These are phyloP conservation scores for Thielaviopsis populi DNA, from an alignment of 2,329 filamentous ascomycete species.

Conservation along the genomic window DNA sequence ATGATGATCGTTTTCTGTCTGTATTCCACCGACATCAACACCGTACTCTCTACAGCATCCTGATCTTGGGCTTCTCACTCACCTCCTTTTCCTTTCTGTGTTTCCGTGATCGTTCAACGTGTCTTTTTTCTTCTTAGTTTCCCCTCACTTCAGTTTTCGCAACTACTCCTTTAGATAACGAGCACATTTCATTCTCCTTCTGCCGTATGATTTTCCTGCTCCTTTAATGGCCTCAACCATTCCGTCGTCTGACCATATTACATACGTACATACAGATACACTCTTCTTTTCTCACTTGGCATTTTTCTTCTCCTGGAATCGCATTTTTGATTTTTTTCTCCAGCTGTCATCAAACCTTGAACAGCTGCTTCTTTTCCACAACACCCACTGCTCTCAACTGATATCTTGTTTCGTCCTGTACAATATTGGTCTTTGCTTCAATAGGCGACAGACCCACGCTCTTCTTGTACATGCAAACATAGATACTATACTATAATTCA, in stretches of 20 bases:
- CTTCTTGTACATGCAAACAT: neutral
- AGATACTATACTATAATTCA: neutral
- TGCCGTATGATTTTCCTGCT: neutral
- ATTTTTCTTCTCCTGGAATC: neutral
- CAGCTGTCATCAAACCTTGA: neutral
- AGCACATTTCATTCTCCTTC: neutral
- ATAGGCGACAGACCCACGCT: neutral
- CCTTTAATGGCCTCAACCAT: neutral
- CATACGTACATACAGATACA: neutral
- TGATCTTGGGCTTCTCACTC: neutral
- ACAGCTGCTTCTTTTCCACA: neutral
- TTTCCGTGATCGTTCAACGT: neutral
- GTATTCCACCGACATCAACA: neutral
- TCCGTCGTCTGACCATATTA: constrained; percentile 1
- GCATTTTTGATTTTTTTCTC: neutral
- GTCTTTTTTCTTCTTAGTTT: neutral
- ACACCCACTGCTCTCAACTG: too few species aligned
- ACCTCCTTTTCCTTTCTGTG: neutral
- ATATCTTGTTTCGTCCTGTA: too few species aligned
- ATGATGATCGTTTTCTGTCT: too few species aligned
- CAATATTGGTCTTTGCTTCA: neutral
- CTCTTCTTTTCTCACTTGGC: neutral
- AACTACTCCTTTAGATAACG: neutral
- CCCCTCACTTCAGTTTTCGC: neutral
- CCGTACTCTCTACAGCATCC: neutral